Percentiles rank a stretch among this genome's conserved stretches.
Evolutionary conservation across 176 grass and related monocot genomes (phyloP).

Genomic region (Secale cereale): DNA sequence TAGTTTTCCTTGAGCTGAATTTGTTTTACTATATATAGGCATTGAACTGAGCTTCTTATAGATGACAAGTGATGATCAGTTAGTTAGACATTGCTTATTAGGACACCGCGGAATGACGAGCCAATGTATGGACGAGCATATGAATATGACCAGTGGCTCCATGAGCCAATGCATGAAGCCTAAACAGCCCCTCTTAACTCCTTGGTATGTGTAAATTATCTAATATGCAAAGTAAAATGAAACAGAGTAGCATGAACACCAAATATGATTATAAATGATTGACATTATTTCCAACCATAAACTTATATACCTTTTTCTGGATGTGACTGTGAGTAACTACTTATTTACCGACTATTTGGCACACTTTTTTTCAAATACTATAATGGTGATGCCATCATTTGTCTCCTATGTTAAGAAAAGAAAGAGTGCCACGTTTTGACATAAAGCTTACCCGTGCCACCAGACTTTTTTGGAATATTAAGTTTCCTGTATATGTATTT

Average conservation of each 20-base stretch:
- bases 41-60: neutral
- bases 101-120: no score
- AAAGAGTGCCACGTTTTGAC: neutral
- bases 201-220: neutral
- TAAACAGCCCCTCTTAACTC: neutral
- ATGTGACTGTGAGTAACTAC: neutral
- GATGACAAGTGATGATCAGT: neutral
- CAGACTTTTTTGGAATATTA: neutral
- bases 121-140: no score
- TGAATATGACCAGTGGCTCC: no score
- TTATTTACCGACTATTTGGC: slow-evolving; percentile 6
- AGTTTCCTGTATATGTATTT: slow-evolving; percentile 13
- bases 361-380: neutral
- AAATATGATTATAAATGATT: slow-evolving; percentile 6
- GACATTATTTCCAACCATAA: neutral
- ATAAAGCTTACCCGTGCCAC: neutral
- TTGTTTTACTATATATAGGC: slow-evolving; percentile 13
- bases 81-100: neutral
- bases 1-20: neutral
- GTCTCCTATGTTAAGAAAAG: neutral
- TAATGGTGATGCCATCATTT: neutral
- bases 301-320: slow-evolving; percentile 13
- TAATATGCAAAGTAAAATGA: neutral
- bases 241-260: neutral
- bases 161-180: no score